A percentile compares a stretch with the other conserved stretches of the same genome.
Evolutionary conservation across 108 stramenopile species (phyloP).

Genomic region (Discostella pseudostelligera): DNA sequence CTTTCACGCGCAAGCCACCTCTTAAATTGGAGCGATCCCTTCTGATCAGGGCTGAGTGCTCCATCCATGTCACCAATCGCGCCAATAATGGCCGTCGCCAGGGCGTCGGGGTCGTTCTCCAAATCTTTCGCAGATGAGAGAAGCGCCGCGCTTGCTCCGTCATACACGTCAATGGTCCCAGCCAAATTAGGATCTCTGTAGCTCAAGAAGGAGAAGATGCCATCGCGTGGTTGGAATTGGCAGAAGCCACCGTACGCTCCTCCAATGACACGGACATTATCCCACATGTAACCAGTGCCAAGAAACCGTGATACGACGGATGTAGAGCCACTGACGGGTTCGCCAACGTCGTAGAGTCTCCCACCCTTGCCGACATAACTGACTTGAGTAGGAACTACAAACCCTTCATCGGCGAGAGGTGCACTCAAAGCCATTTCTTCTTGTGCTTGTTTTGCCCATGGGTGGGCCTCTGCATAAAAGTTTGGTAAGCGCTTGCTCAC

Average conservation of each 20-base stretch:
- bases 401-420: constrained; percentile 84
- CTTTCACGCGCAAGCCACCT: constrained; percentile 85
- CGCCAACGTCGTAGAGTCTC: constrained; percentile 79
- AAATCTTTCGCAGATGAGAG: constrained; percentile 75
- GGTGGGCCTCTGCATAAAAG: constrained; percentile 74
- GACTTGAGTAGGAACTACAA: constrained; percentile 94
- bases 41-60: constrained; percentile 85
- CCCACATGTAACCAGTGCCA: constrained; percentile 92
- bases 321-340: constrained; percentile 73
- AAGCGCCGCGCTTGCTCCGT: constrained; percentile 82
- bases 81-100: constrained; percentile 86
- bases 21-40: constrained; percentile 75
- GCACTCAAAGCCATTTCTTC: constrained; percentile 68
- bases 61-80: constrained; percentile 95
- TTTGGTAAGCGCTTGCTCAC: constrained; percentile 61
- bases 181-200: constrained; percentile 96
- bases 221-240: constrained; percentile 76
- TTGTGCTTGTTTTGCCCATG: constrained; percentile 78
- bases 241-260: constrained; percentile 98
- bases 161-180: constrained; percentile 93
- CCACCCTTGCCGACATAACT: constrained; percentile 94
- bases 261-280: constrained; percentile 90
- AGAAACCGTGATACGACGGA: constrained; percentile 82
- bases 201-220: constrained; percentile 85
- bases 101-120: constrained; percentile 74